Conservation (phyloP, 2,329 filamentous ascomycete genomes). For the Epicoccum sorghinum region DNA sequence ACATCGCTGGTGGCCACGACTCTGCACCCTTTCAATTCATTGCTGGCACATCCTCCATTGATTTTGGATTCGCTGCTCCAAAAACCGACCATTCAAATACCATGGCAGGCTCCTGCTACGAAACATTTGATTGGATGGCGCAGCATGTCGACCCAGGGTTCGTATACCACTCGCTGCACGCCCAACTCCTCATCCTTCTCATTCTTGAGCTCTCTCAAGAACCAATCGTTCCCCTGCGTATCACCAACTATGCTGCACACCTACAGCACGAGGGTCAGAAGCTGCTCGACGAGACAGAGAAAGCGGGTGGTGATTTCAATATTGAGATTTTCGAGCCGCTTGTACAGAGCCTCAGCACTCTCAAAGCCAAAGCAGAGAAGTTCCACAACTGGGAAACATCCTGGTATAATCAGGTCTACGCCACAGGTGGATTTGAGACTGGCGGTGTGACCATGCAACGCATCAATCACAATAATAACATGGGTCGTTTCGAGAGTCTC, state of each 20-base stretch:
- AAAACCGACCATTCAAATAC: conserved; percentile 51
- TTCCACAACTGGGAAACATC: conserved; percentile 78
- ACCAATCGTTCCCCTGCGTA: conserved; percentile 81
- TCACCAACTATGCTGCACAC: conserved; percentile 72
- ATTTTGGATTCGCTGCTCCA: conserved; percentile 71
- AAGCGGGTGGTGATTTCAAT: conserved; percentile 43
- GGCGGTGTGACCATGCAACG: conserved; percentile 69
- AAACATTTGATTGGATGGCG: conserved; percentile 86
- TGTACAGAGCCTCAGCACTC: conserved; percentile 65
- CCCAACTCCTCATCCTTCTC: conserved; percentile 80
- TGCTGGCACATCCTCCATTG: conserved; percentile 84
- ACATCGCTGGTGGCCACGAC: conserved; percentile 77
- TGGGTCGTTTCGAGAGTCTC: conserved; percentile 81
- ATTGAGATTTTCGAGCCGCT: conserved; percentile 64
- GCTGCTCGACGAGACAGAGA: conserved; percentile 67
- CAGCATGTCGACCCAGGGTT: conserved; percentile 82
- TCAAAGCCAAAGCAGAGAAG: conserved; percentile 64
- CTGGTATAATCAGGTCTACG: conserved; percentile 77
- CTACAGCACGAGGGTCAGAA: conserved; percentile 70
- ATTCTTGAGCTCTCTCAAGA: conserved; percentile 83
- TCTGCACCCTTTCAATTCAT: conserved; percentile 91
- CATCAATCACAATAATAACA: conserved; percentile 77
- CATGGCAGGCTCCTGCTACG: conserved; percentile 84
- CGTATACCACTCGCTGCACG: conserved; percentile 77
- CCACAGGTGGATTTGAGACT: conserved; percentile 77